Conservation (phyloP, 116 monocot genomes). For the Iris pallida region DNA sequence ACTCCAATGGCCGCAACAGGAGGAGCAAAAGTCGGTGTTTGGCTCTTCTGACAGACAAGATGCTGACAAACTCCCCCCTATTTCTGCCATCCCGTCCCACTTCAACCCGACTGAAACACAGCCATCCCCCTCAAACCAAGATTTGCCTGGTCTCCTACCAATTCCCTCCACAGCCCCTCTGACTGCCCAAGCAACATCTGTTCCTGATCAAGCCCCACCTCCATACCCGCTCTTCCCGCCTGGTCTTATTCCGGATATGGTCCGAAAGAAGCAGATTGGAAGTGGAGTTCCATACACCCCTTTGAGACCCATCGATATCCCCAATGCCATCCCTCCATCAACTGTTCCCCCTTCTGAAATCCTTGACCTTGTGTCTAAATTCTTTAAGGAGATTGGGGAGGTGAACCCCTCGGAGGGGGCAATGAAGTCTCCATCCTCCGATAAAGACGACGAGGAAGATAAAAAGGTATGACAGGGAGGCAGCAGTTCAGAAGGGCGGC, state of each 20-base stretch:
- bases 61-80: slow-evolving; percentile 20
- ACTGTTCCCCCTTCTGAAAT: slow-evolving; percentile 62
- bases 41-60: slow-evolving; percentile 23
- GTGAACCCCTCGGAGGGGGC: slow-evolving; percentile 81
- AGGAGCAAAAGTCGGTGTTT: slow-evolving; percentile 15
- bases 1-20: slow-evolving; percentile 34
- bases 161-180: slow-evolving; percentile 18
- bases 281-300: slow-evolving; percentile 96
- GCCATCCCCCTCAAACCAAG: slow-evolving; percentile 27
- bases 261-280: slow-evolving; percentile 89
- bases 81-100: slow-evolving; percentile 17
- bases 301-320: slow-evolving; percentile 87
- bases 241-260: slow-evolving; percentile 97
- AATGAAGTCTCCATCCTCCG: slow-evolving; percentile 36
- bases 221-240: slow-evolving; percentile 97
- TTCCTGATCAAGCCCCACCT: slow-evolving; percentile 45
- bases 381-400: slow-evolving; percentile 89
- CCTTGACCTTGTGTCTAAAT: slow-evolving; percentile 64
- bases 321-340: slow-evolving; percentile 84
- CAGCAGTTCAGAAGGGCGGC: slow-evolving; percentile 58
- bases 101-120: slow-evolving; percentile 18
- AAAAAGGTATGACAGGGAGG: slow-evolving; percentile 45
- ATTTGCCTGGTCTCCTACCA: slow-evolving; percentile 39
- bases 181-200: slow-evolving; percentile 22
- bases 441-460: slow-evolving; percentile 40